Base-by-base conservation (phyloP, 371 early-diverging fungal genomes). In the Rhizopus sp. region DNA sequence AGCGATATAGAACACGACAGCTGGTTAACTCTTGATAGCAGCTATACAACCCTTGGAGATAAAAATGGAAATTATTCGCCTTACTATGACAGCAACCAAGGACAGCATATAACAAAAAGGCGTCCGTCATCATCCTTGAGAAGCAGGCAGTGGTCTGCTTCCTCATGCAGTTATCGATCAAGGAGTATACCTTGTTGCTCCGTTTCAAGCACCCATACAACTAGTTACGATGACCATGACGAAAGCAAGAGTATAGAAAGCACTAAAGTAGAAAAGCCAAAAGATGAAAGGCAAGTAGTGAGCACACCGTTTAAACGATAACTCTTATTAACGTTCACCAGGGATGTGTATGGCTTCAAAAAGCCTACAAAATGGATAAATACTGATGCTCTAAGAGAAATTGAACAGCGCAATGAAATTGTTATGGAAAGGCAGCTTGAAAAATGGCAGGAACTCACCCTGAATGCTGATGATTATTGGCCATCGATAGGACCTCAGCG, bases 281-380 rank as follows among this genome's bases (percentile, higher is more conserved):
- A 42, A 23, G 23, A 23, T 23, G 23, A 23, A 23, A 23, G 23
- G 23, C 23, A 23, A 23, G 23, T 2, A 23, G 23, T 23, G 23
- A 23, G 23, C 23, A 23, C 2, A 23, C 23, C 0, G 0, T 23
- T 23, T 23, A 42, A 42, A 42, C 5, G 15, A n/a, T n/a, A n/a
- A n/a, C 6, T 41, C 41, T 41, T 15, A 41, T 41, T 41, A n/a
- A 41, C 15, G 6, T 4, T n/a, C 6, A 12, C 2, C 33, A 78
- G 86, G 34, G 89, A 88, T 62, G 62, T 64, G 32, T 87, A 86
- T 60, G 89, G 89, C 12, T 88, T 88, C 64, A 80, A 73, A 58
- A 78, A 76, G 40, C 75, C 78, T 23, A 72, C 76, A 5, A 81
- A 82, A 64, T 83, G 82, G 80, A 60, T 85, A 16, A 66, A 73